Percentiles rank a stretch among this genome's conserved stretches.
Evolutionary conservation across 2,329 filamentous ascomycete genomes (phyloP).

Genomic region (Sclerotiophoma versabilis): DNA sequence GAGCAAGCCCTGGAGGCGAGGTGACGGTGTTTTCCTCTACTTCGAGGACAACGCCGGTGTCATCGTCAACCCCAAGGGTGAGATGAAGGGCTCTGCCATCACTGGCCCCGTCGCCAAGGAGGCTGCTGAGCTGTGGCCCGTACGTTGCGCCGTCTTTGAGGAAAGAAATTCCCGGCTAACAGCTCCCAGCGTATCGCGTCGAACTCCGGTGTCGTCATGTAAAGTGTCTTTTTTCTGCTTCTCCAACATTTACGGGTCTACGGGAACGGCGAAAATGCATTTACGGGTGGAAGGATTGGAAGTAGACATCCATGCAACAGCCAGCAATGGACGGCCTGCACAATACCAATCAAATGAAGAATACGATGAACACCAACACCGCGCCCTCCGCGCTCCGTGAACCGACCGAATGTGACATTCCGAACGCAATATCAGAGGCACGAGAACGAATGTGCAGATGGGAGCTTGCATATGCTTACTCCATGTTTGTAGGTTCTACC

Average conservation of each 20-base stretch:
- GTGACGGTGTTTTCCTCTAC: conserved; percentile 98
- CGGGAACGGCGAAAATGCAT: conserved; percentile 51
- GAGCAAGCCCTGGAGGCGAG: conserved; percentile 99
- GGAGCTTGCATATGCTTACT: background rate
- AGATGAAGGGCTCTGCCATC: conserved; percentile 99
- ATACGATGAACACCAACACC: conserved; percentile 32
- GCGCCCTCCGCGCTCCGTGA: conserved; percentile 7
- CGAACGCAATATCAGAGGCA: background rate
- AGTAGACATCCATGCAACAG: conserved; percentile 43
- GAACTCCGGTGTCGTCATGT: conserved; percentile 99
- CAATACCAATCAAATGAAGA: conserved; percentile 45
- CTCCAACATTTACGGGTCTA: conserved; percentile 50
- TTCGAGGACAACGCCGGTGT: conserved; percentile 99
- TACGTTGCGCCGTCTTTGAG: conserved; percentile 59
- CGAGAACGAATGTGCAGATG: background rate
- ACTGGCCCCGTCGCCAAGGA: conserved; percentile 99
- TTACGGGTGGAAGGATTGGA: conserved; percentile 46
- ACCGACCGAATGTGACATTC: conserved; percentile 10
- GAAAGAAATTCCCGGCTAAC: conserved; percentile 38
- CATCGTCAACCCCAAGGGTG: conserved; percentile 99
- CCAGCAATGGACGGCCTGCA: conserved; percentile 48
- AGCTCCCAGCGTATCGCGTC: conserved; percentile 86
- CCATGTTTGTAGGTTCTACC: background rate
- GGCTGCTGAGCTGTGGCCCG: conserved; percentile 98
- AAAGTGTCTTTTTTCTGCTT: conserved; percentile 60